Evolutionary conservation across 2,329 filamentous ascomycete species (phyloP).

Genomic region (Nannizziopsis arthrosporioides): DNA sequence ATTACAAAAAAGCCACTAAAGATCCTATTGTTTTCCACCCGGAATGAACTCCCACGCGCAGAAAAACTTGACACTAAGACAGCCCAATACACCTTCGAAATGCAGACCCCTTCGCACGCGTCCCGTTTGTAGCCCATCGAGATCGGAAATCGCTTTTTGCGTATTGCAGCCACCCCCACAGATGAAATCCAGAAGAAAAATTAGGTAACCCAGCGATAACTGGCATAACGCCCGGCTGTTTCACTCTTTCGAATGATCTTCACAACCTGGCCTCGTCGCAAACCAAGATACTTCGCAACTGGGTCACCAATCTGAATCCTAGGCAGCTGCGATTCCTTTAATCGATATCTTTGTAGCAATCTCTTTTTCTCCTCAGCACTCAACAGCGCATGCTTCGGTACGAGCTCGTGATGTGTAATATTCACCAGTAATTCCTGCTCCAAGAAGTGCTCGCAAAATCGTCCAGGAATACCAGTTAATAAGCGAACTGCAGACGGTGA

Average conservation of each 20-base stretch:
- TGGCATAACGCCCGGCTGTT: conserved; percentile 91
- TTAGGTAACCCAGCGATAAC: conserved; percentile 62
- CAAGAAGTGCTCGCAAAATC: conserved; percentile 84
- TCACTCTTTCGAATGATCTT: conserved; percentile 96
- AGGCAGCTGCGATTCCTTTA: conserved; percentile 96
- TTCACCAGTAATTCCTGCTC: conserved; percentile 95
- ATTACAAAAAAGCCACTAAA: too few species aligned
- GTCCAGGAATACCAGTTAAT: conserved; percentile 63
- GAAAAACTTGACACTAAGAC: too few species aligned
- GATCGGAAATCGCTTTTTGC: not conserved
- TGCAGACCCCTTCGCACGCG: not conserved
- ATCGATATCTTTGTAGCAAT: conserved; percentile 73
- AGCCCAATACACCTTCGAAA: not conserved
- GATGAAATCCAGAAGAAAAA: not conserved
- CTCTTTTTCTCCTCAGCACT: conserved; percentile 81
- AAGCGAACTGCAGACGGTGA: conserved; percentile 81
- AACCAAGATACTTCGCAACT: conserved; percentile 79
- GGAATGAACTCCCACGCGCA: too few species aligned
- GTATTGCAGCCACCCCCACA: not conserved
- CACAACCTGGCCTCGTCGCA: conserved; percentile 86
- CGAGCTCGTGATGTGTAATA: conserved; percentile 94
- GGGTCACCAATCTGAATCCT: conserved; percentile 85
- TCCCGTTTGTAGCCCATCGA: not conserved
- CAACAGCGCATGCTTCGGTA: conserved; percentile 83
- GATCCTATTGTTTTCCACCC: too few species aligned